These are phyloP conservation scores for Solanum hybrid DNA, from an alignment of 305 asterid genomes.

Conservation along the genomic window DNA sequence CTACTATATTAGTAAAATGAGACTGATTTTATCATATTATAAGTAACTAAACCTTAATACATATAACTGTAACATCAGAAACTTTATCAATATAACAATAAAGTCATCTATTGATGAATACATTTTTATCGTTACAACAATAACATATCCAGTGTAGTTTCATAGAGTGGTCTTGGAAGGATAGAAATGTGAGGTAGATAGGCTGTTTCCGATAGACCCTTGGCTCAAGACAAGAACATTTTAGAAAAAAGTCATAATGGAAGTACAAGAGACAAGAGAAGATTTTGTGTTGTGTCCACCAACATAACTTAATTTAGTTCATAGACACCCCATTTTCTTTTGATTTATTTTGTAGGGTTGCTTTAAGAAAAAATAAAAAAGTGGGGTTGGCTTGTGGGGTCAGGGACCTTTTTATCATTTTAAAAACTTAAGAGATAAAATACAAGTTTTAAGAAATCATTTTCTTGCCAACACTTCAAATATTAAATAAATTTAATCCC, in stretches of 20 bases:
- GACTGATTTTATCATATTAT: background rate
- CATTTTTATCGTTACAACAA: background rate
- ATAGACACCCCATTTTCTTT: too few relatives aligned
- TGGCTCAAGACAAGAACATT: background rate
- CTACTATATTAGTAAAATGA: background rate
- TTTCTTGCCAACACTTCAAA: too few relatives aligned
- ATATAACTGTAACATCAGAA: background rate
- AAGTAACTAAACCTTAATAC: background rate
- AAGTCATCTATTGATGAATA: background rate
- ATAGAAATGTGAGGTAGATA: background rate
- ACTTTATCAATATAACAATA: background rate
- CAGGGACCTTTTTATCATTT: too few relatives aligned
- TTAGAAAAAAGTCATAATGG: background rate
- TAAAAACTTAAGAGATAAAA: too few relatives aligned
- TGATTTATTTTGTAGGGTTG: too few relatives aligned
- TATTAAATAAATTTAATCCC: too few relatives aligned
- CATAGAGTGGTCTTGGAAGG: background rate
- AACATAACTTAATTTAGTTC: too few relatives aligned
- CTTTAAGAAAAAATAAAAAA: too few relatives aligned
- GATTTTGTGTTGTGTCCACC: too few relatives aligned
- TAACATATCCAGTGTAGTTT: background rate
- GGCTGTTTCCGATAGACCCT: background rate
- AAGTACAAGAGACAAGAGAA: background rate
- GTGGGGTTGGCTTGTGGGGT: too few relatives aligned
- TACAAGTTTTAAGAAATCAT: too few relatives aligned